Evolutionary conservation across 441 rosid genomes (phyloP).

Genomic region (Erysimum cheiri): DNA sequence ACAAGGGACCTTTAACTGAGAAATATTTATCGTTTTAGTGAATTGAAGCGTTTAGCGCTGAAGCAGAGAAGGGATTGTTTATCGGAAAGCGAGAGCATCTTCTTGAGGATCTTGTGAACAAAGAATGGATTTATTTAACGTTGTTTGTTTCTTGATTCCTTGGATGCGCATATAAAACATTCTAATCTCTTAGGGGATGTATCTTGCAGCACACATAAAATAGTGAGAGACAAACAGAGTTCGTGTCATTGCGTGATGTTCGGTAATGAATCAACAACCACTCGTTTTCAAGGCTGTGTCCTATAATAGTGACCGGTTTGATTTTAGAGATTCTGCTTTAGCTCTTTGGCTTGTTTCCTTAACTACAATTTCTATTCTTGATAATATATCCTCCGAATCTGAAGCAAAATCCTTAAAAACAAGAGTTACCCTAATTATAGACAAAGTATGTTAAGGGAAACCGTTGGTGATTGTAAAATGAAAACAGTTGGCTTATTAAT

Average conservation of each 20-base stretch:
- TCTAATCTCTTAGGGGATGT: not conserved
- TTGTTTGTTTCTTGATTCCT: not conserved
- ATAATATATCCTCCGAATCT: slow-evolving; percentile 22
- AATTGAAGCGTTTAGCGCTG: not conserved
- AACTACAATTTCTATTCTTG: slow-evolving; percentile 36
- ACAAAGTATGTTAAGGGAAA: slow-evolving; percentile 24
- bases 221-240: slow-evolving; percentile 11
- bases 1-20: not conserved
- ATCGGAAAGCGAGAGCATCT: not conserved
- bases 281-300: slow-evolving; percentile 26
- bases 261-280: slow-evolving; percentile 27
- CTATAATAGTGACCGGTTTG: slow-evolving; percentile 32
- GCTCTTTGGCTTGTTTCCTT: slow-evolving; percentile 28
- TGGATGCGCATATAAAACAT: not conserved
- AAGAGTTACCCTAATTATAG: slow-evolving; percentile 46
- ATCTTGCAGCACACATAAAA: slow-evolving; percentile 24
- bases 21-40: not conserved
- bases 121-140: slow-evolving; percentile 10
- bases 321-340: slow-evolving; percentile 13
- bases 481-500: slow-evolving; percentile 45
- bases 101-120: not conserved
- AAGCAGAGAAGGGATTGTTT: not conserved
- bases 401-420: slow-evolving; percentile 30
- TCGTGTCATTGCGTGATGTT: slow-evolving; percentile 27
- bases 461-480: slow-evolving; percentile 33